These are phyloP conservation scores for Biscogniauxia marginata DNA, from an alignment of 2,329 filamentous ascomycete genomes.

Conservation along the genomic window DNA sequence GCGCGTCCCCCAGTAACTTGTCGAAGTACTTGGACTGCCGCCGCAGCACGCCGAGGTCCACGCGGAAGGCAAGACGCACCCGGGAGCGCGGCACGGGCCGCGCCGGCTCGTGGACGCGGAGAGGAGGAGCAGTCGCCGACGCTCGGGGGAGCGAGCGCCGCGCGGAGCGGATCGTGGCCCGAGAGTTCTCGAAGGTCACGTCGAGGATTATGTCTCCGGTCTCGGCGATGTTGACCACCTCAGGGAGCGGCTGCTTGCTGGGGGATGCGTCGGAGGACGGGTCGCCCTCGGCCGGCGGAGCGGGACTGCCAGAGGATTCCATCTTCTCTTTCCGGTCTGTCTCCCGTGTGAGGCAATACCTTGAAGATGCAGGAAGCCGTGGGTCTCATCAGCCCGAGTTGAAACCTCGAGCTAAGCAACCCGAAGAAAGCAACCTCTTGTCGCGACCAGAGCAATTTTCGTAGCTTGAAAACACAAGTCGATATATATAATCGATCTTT, in stretches of 20 bases:
- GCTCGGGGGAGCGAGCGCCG: conserved; percentile 27
- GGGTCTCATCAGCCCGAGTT: conserved; percentile 30
- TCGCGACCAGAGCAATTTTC: too few species aligned
- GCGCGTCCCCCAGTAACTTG: conserved; percentile 60
- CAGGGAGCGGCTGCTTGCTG: conserved; percentile 23
- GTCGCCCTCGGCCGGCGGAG: conserved; percentile 18
- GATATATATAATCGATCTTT: too few species aligned
- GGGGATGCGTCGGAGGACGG: conserved; percentile 14
- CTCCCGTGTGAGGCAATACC: conserved; percentile 36
- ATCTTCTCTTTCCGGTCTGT: conserved; percentile 28
- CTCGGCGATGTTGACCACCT: conserved; percentile 50
- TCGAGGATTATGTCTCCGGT: conserved; percentile 66
- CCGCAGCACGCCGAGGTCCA: conserved; percentile 55
- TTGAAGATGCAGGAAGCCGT: conserved; percentile 24
- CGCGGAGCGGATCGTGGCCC: conserved; percentile 46
- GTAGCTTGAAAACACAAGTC: too few species aligned
- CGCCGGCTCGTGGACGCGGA: conserved; percentile 9
- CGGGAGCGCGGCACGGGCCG: conserved; percentile 36
- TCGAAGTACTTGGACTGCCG: conserved; percentile 68
- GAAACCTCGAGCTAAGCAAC: too few species aligned
- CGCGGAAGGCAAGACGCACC: conserved; percentile 54
- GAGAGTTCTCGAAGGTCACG: conserved; percentile 62
- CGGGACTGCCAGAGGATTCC: conserved; percentile 24
- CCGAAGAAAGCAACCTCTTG: too few species aligned
- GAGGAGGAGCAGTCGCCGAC: neutral